Conservation (phyloP, 2,329 filamentous ascomycete genomes). For the Leptodontidium sp. region DNA sequence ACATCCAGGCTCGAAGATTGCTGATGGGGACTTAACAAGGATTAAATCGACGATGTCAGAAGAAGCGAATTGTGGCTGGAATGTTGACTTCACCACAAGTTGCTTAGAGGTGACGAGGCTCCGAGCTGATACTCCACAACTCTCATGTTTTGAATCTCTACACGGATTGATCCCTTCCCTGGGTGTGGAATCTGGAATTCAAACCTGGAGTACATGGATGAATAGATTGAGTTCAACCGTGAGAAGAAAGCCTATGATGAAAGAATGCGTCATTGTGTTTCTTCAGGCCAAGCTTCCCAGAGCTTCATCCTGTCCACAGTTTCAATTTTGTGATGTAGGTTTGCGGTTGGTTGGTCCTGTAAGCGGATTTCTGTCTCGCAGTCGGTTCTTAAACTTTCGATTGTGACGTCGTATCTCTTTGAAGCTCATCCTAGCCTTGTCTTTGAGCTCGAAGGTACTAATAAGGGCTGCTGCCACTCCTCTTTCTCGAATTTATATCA, state of each 20-base stretch:
- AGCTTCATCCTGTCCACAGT: conserved; percentile 5
- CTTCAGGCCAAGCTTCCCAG: not conserved
- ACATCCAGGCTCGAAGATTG: conserved; percentile 10
- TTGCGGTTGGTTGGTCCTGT: no score
- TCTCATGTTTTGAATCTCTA: conserved; percentile 10
- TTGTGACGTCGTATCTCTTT: conserved; percentile 32
- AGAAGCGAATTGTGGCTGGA: conserved; percentile 12
- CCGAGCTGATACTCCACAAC: conserved; percentile 15
- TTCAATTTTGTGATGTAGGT: no score
- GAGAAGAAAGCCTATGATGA: conserved; percentile 4
- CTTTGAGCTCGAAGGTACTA: conserved; percentile 10
- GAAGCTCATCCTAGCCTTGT: conserved; percentile 10
- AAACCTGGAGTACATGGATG: not conserved
- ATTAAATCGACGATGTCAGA: conserved; percentile 10
- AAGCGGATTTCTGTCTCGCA: conserved; percentile 5
- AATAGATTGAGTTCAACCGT: not conserved
- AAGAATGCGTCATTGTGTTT: conserved; percentile 10
- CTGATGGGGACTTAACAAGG: not conserved
- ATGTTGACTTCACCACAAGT: not conserved
- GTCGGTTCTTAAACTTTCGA: not conserved
- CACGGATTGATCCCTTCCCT: not conserved
- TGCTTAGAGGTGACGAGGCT: conserved; percentile 1
- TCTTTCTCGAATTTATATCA: conserved; percentile 18
- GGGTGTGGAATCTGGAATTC: not conserved
- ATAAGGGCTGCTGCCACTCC: conserved; percentile 8